A percentile compares a stretch with the other conserved stretches of the same genome.
phyloP scores from a whole-genome alignment of 192 early-diverging fungal species.

The Podila clonocystis region DNA sequence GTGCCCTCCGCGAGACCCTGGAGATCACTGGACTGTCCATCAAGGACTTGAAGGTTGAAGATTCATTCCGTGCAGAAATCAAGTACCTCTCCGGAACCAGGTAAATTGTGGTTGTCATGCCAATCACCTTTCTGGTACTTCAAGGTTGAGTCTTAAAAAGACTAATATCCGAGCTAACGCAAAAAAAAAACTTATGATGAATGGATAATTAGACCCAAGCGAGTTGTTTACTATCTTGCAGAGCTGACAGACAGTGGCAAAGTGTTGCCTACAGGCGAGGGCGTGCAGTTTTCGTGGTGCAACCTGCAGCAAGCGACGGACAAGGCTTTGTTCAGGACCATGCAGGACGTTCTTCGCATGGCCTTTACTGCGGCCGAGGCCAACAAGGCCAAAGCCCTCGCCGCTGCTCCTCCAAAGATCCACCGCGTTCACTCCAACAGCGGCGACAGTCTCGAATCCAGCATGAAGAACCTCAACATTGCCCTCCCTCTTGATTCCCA shows the following conservation, averaged over 20 bases:
- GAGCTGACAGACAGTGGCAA: constrained; percentile 68
- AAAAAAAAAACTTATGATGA: not conserved
- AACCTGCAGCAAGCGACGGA: constrained; percentile 70
- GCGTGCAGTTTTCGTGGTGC: constrained; percentile 80
- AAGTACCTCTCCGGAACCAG: constrained; percentile 83
- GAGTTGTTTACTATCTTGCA: constrained; percentile 84
- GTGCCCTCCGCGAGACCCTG: constrained; percentile 78
- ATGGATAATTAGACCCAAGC: constrained; percentile 68
- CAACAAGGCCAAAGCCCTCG: constrained; percentile 51
- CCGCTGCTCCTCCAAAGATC: constrained; percentile 51
- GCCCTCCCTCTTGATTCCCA: constrained; percentile 58
- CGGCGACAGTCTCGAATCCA: constrained; percentile 50
- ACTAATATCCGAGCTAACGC: too few species aligned
- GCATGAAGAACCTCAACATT: constrained; percentile 60
- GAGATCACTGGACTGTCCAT: constrained; percentile 79
- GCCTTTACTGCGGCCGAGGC: constrained; percentile 73
- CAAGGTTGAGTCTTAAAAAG: not conserved
- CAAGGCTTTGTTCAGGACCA: constrained; percentile 76
- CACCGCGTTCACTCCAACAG: constrained; percentile 50
- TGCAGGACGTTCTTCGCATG: constrained; percentile 84
- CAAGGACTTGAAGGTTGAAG: constrained; percentile 75
- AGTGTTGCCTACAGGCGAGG: constrained; percentile 70
- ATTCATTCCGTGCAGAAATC: constrained; percentile 78
- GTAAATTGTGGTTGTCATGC: constrained; percentile 29
- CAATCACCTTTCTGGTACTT: not conserved